Evolutionary conservation across 257 asterid genomes (phyloP).

Genomic region (Asclepias syriaca): DNA sequence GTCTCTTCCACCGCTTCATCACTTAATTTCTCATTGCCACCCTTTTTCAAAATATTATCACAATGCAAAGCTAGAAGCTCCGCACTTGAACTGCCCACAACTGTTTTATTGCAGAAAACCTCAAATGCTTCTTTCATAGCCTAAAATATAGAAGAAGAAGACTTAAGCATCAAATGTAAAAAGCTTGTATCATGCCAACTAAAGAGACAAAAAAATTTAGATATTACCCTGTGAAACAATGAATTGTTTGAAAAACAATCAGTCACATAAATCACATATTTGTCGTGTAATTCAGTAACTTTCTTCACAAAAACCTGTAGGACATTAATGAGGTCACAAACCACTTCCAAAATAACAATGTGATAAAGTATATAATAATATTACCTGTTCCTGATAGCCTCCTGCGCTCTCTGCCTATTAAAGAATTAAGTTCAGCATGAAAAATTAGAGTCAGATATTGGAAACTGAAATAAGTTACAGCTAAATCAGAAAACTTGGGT

Average conservation of each 20-base stretch:
- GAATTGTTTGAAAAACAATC: slow-evolving; percentile 37
- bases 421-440: slow-evolving; percentile 15
- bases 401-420: slow-evolving; percentile 39
- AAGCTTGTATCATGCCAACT: not conserved
- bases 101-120: slow-evolving; percentile 42
- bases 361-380: not conserved
- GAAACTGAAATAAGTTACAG: not conserved
- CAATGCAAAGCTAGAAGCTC: slow-evolving; percentile 47
- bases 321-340: not conserved
- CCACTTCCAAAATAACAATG: not conserved
- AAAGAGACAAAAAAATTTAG: not conserved
- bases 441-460: not conserved
- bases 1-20: slow-evolving; percentile 51
- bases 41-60: slow-evolving; percentile 52
- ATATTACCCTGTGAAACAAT: slow-evolving; percentile 41
- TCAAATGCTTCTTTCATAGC: slow-evolving; percentile 55
- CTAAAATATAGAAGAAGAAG: slow-evolving; percentile 19
- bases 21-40: slow-evolving; percentile 43
- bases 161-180: slow-evolving; percentile 1
- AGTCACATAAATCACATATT: slow-evolving; percentile 35
- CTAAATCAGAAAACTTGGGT: not conserved
- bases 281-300: slow-evolving; percentile 45
- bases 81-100: slow-evolving; percentile 39
- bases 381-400: slow-evolving; percentile 44
- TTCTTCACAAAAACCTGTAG: slow-evolving; percentile 39